Base-by-base conservation (phyloP, 2,329 filamentous ascomycete species). In the Shiraia sp. region DNA sequence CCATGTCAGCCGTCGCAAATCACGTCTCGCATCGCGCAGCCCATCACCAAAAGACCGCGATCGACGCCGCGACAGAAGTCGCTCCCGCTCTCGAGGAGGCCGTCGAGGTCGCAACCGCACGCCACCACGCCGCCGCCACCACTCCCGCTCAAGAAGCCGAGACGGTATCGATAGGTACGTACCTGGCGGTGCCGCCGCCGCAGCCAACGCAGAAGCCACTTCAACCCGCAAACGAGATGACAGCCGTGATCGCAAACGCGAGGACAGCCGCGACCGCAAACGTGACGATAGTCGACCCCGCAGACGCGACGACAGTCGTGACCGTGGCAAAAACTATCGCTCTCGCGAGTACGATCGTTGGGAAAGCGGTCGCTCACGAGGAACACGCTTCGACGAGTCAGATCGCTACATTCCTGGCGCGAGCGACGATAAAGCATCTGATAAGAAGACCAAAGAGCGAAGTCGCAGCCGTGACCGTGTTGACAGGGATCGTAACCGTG, bases 311-410 rank as follows among this genome's bases (percentile, higher is more conserved):
- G 61, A 71, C 9, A 72, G 75, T 17, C 61, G 69, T 7, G 71
- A 69, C 5, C 60, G 62, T 3, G 41, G 44, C n/a, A 55, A 53
- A 3, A 53, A 70, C 42, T 73, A 72, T 12, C 59, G 72, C 6
- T 71, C 72, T 12, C 63, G 72, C 2, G 72, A 76, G 14, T 66
- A 73, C 12, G 72, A 70, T 14, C 62, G 65, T 4, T 64, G 61
- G 58, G 61, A 65, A 13, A 55, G 51, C 6, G 55, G 57, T 12
- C 46, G 51, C 23, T 45, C 40, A 31, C 53, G 53, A 4, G 53
- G 49, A 4, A 64, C 44, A 15, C 47, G 62, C 6, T 51, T 61
- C 14, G 46, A 59, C 32, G 62, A 65, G 32, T 59, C 55, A 2
- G 65, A 68, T 45, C 57, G 65, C 16, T 69, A 68, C 30, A 53